phyloP scores from a whole-genome alignment of 106 monocot genomes.

The Chionographis japonica region DNA sequence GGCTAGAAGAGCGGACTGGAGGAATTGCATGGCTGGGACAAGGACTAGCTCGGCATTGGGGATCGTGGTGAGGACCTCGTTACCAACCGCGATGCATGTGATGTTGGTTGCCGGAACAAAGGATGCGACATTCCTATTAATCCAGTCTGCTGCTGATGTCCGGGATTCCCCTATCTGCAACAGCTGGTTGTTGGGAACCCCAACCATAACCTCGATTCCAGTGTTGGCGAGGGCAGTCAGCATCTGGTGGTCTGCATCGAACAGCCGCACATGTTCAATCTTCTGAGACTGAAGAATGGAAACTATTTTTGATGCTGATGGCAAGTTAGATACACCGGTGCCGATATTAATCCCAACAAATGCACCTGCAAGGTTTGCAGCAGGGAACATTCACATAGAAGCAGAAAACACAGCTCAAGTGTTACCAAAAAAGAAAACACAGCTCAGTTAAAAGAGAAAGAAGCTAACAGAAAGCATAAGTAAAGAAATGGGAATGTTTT shows the following conservation, averaged over 20 bases:
- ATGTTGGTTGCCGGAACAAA: slow-evolving; percentile 85
- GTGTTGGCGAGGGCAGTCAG: slow-evolving; percentile 76
- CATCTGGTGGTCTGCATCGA: slow-evolving; percentile 68
- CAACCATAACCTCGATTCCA: slow-evolving; percentile 82
- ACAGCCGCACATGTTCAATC: slow-evolving; percentile 70
- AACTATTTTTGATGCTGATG: slow-evolving; percentile 57
- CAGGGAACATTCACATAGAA: not conserved
- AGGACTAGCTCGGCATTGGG: slow-evolving; percentile 78
- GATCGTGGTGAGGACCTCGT: slow-evolving; percentile 69
- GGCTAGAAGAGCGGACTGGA: slow-evolving; percentile 81
- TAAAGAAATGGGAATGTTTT: too few relatives aligned
- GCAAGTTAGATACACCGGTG: slow-evolving; percentile 46
- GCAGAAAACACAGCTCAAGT: not conserved
- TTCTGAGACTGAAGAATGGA: slow-evolving; percentile 61
- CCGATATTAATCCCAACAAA: slow-evolving; percentile 79
- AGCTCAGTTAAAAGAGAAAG: not conserved
- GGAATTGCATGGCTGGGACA: slow-evolving; percentile 75
- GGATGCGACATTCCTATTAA: slow-evolving; percentile 71
- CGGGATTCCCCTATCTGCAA: slow-evolving; percentile 57
- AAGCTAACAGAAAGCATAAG: not conserved
- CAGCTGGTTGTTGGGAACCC: slow-evolving; percentile 70
- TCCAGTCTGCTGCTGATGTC: slow-evolving; percentile 65
- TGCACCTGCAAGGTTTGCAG: slow-evolving; percentile 34
- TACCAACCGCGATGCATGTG: slow-evolving; percentile 76
- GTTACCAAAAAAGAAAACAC: not conserved